Evolutionary conservation across 805 yeast genomes (phyloP).

Genomic region (Cyberlindnera maritima): DNA sequence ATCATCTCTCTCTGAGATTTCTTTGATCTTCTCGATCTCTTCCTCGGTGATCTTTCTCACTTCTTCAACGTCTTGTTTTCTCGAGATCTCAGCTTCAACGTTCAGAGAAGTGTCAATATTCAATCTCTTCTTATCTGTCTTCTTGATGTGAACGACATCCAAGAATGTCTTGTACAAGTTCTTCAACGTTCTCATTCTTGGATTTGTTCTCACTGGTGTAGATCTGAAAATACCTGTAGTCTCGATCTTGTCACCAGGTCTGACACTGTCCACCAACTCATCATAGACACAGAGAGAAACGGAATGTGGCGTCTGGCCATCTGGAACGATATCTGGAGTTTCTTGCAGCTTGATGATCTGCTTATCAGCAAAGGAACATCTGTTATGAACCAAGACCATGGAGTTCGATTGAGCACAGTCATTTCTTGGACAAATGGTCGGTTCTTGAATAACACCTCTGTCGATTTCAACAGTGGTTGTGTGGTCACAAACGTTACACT

Average conservation of each 20-base stretch:
- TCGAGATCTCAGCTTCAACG: conserved; percentile 43
- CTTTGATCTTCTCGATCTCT: conserved; percentile 64
- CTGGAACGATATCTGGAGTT: conserved; percentile 94
- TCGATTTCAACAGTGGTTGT: conserved; percentile 90
- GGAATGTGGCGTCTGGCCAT: conserved; percentile 98
- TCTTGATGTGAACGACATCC: conserved; percentile 91
- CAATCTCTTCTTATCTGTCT: conserved; percentile 76
- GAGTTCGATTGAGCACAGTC: conserved; percentile 81
- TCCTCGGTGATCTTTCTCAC: conserved; percentile 63
- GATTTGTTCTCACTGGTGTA: conserved; percentile 83
- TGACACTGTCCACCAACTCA: conserved; percentile 88
- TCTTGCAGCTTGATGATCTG: conserved; percentile 94
- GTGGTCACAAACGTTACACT: conserved; percentile 92
- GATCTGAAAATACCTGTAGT: conserved; percentile 95
- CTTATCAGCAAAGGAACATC: conserved; percentile 91
- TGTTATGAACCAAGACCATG: conserved; percentile 87
- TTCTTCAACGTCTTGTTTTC: conserved; percentile 74
- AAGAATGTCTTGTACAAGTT: conserved; percentile 86
- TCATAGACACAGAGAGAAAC: conserved; percentile 92
- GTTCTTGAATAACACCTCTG: conserved; percentile 92
- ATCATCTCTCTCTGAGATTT: conserved; percentile 66
- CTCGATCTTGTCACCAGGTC: conserved; percentile 96
- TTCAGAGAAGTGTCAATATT: conserved; percentile 76
- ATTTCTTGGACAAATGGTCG: conserved; percentile 86
- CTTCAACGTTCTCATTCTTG: conserved; percentile 80